Percentiles rank a stretch among this genome's conserved stretches.
These are phyloP conservation scores for Solanum arcanum DNA, from an alignment of 257 asterid genomes.

Conservation along the genomic window DNA sequence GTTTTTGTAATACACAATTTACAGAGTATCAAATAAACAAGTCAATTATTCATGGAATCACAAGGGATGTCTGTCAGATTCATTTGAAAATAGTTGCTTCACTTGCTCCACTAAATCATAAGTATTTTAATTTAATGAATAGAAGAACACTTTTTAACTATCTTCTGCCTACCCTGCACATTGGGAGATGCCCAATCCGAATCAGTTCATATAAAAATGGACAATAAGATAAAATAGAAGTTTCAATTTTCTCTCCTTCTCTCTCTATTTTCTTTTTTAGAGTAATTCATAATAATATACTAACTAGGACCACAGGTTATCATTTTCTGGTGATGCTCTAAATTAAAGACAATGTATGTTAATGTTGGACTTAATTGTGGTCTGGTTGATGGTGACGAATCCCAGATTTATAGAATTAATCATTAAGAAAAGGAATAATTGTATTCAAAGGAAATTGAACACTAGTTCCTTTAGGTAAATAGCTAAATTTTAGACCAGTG, in stretches of 20 bases:
- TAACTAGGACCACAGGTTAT: slow-evolving; percentile 6
- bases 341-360: neutral
- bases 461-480: too few relatives aligned
- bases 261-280: too few relatives aligned
- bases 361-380: neutral
- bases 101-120: slow-evolving; percentile 29
- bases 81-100: slow-evolving; percentile 24
- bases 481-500: too few relatives aligned
- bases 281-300: neutral
- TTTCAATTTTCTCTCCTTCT: slow-evolving; percentile 17
- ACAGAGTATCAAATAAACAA: slow-evolving; percentile 22
- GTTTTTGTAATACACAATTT: slow-evolving; percentile 14
- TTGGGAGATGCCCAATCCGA: slow-evolving; percentile 16
- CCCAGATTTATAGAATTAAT: neutral
- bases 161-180: slow-evolving; percentile 27
- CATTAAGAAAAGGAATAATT: too few relatives aligned
- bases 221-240: slow-evolving; percentile 70
- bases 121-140: neutral
- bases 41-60: slow-evolving; percentile 29
- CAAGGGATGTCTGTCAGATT: slow-evolving; percentile 66
- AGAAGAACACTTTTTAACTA: neutral
- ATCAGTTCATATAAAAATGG: slow-evolving; percentile 16
- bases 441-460: too few relatives aligned
- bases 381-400: neutral
- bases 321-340: neutral